Evolutionary conservation across 2,329 filamentous ascomycete species (phyloP), one percentile per base, ranked within the genome.

Genomic region (Pseudogymnoascus destructans): DNA sequence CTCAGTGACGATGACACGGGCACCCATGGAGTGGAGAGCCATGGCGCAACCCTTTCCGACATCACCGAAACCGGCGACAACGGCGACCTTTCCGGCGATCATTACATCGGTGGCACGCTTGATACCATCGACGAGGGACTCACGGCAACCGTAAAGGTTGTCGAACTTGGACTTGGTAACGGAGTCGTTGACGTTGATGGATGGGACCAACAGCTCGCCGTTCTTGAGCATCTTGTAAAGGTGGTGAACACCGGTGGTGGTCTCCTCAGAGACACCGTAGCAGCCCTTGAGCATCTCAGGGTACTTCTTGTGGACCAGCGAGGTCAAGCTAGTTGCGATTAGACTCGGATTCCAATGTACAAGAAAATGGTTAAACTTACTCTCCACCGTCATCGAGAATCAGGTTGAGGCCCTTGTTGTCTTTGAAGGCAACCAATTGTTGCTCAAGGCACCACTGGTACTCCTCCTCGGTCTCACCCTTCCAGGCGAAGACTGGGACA

Each of bases 111-210:
- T 98, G 69, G 93, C 92, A 79, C 92, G 92, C 88, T 97, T 98
- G 85, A 98, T 97, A 75, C 93, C 93, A 75, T 98, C 93, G 71
- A 98, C 85, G 69, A 98, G 87, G 64, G 92, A 96, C 81, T 97
- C 93, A 74, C 90, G 86, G 89, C 93, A 97, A 72, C 93, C 92
- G 84, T 97, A 98, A 66, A 97, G 79, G 86, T 98, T 98, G 84
- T 97, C 93, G 75, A 98, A 98, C 84, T 98, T 98, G 78, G 90
- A 95, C 86, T 97, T 98, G 77, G 93, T 98, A 73, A 98, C 92
- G 61, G 87, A 91, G 85, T 98, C 92, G 80, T 98, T 97, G 82
- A 98, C 92, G 77, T 98, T 98, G 85, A 97, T 89, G 76, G 92
- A 82, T 67, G 93, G 93, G 66, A 95, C 88, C 63, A 95, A 86